Base-by-base conservation (phyloP, 2,329 filamentous ascomycete genomes). In the Xylaria multiplex region DNA sequence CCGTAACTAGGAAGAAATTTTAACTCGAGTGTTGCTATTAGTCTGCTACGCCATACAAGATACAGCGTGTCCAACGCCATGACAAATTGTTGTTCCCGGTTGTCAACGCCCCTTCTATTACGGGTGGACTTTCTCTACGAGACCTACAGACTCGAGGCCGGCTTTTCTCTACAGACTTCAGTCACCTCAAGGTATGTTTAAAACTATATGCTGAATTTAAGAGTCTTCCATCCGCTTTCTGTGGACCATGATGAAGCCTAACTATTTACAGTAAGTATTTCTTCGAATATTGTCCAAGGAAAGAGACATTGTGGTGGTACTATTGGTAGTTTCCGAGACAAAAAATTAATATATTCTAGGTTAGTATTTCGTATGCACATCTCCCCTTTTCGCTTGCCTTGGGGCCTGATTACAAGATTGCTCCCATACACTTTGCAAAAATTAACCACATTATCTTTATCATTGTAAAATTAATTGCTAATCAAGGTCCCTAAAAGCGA, bases 111-210 rank as follows among this genome's bases (percentile, higher is more conserved):
- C 56, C 53, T 14, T 72, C 74, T 9, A 66, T 83, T 27, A 72
- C 78, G 4, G 52, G 52, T 22, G 76, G 75, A 5, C 69, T 67
- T 37, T 77, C 75, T 2, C 67, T 81, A 4, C 59, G 69, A 13
- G 57, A 70, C 2, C 75, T 85, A 1, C 75, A 77, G 2, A 30
- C 60, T 0, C 63, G 72, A 14, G 79, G 80, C 2, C 76, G 79
- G 5, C 77, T 85, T 11, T 83, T 84, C 70, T 75, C 80, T 50
- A 79, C 76, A 1, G 81, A 84, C 62, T 77, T 83, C 63, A 74
- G 77, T 4, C 74, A 77, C 35, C 79, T 83, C 66, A 69, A 63
- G 46, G 58, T 62, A 58, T 53, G 30, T 62, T 11, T 7, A 32
- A 19, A 57, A 1, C n/a, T 5, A 7, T 43, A 22, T 45, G 40